phyloP scores from a whole-genome alignment of 208 protist species.

The Wallacemonas sp. region DNA sequence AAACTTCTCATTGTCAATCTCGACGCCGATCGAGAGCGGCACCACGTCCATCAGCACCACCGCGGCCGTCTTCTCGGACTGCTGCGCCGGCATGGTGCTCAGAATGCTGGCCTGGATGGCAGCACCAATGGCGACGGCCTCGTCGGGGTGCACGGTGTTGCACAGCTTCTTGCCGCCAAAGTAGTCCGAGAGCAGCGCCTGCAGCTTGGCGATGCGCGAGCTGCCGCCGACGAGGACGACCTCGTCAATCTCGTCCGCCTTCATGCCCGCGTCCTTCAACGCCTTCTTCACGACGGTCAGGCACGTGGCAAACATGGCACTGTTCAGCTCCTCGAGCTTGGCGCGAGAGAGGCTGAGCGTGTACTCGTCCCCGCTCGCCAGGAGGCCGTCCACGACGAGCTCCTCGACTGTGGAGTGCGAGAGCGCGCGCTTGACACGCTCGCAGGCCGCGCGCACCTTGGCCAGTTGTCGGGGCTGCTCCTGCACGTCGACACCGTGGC shows the following conservation, averaged over 20 bases:
- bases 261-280: slow-evolving; percentile 89
- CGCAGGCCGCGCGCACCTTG: slow-evolving; percentile 68
- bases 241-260: slow-evolving; percentile 80
- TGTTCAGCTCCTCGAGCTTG: slow-evolving; percentile 97
- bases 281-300: slow-evolving; percentile 84
- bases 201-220: slow-evolving; percentile 98
- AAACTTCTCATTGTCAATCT: slow-evolving; percentile 95
- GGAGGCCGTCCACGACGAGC: slow-evolving; percentile 96
- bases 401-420: slow-evolving; percentile 88
- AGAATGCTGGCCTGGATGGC: slow-evolving; percentile 98
- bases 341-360: slow-evolving; percentile 94
- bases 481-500: slow-evolving; percentile 88
- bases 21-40: slow-evolving; percentile 96
- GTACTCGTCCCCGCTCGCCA: slow-evolving; percentile 96
- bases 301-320: slow-evolving; percentile 73
- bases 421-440: slow-evolving; percentile 96
- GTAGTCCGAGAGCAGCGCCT: slow-evolving; percentile 69
- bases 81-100: slow-evolving; percentile 67
- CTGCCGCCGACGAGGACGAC: slow-evolving; percentile 96
- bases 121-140: slow-evolving; percentile 99
- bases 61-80: slow-evolving; percentile 81
- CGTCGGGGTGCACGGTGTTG: slow-evolving; percentile 95
- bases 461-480: slow-evolving; percentile 48
- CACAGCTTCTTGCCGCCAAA: slow-evolving; percentile 87
- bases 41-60: slow-evolving; percentile 97